Evolutionary conservation across 495 filamentous ascomycete species (phyloP).

Genomic region (Xylaria sp.): DNA sequence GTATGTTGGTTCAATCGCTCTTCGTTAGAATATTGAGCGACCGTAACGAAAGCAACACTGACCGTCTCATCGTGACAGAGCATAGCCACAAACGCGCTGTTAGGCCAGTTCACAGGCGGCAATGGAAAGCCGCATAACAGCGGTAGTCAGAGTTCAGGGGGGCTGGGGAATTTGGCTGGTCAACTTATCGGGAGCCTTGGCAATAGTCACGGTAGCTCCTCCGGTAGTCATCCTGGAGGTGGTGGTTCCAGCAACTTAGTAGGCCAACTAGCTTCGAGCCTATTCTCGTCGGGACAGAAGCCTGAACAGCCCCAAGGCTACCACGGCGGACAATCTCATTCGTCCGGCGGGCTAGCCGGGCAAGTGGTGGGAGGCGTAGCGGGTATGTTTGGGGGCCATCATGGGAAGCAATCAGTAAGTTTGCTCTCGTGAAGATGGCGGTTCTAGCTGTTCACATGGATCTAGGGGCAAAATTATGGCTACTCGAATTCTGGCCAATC

Average conservation of each 20-base stretch:
- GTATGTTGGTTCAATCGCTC: conserved; percentile 41
- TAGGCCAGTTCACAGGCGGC: conserved; percentile 39
- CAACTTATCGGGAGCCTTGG: conserved; percentile 46
- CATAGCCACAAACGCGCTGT: conserved; percentile 41
- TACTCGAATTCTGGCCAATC: conserved; percentile 57
- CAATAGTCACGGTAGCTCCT: conserved; percentile 38
- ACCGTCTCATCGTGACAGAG: conserved; percentile 32
- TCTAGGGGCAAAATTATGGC: conserved; percentile 52
- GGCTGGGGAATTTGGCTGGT: conserved; percentile 46
- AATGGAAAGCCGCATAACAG: conserved; percentile 40
- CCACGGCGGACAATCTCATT: conserved; percentile 42
- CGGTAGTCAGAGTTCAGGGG: conserved; percentile 39
- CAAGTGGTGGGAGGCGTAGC: conserved; percentile 53
- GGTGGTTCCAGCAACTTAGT: conserved; percentile 53
- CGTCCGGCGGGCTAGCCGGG: conserved; percentile 49
- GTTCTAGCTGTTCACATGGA: conserved; percentile 22
- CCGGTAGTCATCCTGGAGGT: conserved; percentile 42
- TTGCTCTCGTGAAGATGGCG: conserved; percentile 4
- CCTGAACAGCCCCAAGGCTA: conserved; percentile 47
- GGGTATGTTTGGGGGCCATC: conserved; percentile 50
- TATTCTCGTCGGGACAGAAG: conserved; percentile 52
- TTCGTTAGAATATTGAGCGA: conserved; percentile 3
- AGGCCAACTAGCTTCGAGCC: conserved; percentile 52
- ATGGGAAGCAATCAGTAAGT: conserved; percentile 42
- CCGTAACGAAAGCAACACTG: conserved; percentile 18